A percentile compares a stretch with the other conserved stretches of the same genome.
Conservation (phyloP, 495 filamentous ascomycete genomes). For the Penicillium egyptiacum region DNA sequence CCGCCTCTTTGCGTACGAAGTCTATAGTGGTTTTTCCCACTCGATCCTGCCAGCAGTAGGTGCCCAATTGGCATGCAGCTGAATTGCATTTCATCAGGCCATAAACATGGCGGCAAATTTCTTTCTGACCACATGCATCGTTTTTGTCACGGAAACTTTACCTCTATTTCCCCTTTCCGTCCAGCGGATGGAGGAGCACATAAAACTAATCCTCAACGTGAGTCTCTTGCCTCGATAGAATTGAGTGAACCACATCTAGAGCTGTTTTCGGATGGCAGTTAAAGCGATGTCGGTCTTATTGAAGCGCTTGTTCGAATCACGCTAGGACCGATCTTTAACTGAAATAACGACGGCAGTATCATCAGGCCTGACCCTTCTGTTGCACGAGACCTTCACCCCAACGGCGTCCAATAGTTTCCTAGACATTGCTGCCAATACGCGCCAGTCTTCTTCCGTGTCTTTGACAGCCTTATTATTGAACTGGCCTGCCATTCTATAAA, state of each 20-base stretch:
- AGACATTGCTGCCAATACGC: slow-evolving; percentile 11
- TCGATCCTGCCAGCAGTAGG: slow-evolving; percentile 35
- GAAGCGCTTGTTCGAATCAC: slow-evolving; percentile 21
- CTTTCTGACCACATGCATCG: slow-evolving; percentile 21
- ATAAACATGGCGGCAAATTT: slow-evolving; percentile 32
- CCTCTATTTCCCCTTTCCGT: slow-evolving; percentile 25
- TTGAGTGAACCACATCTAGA: too few species aligned
- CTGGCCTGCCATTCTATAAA: slow-evolving; percentile 35
- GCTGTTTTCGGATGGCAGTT: slow-evolving; percentile 14
- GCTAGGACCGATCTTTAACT: slow-evolving; percentile 18
- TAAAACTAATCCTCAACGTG: slow-evolving; percentile 12
- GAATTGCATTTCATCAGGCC: slow-evolving; percentile 32
- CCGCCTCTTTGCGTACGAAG: slow-evolving; percentile 28
- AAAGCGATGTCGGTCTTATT: slow-evolving; percentile 11
- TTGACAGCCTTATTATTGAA: slow-evolving; percentile 34
- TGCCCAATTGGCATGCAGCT: slow-evolving; percentile 23
- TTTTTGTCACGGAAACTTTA: slow-evolving; percentile 24
- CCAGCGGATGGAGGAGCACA: slow-evolving; percentile 1
- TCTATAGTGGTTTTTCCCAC: slow-evolving; percentile 35
- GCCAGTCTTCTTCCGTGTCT: slow-evolving; percentile 28
- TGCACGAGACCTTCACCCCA: slow-evolving; percentile 7
- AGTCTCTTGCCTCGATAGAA: too few species aligned
- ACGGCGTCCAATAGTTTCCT: slow-evolving; percentile 8
- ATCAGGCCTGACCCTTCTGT: slow-evolving; percentile 10
- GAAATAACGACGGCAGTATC: slow-evolving; percentile 12